Evolutionary conservation across 208 protist genomes (phyloP).

Genomic region (Paratrypanosoma confusum): DNA sequence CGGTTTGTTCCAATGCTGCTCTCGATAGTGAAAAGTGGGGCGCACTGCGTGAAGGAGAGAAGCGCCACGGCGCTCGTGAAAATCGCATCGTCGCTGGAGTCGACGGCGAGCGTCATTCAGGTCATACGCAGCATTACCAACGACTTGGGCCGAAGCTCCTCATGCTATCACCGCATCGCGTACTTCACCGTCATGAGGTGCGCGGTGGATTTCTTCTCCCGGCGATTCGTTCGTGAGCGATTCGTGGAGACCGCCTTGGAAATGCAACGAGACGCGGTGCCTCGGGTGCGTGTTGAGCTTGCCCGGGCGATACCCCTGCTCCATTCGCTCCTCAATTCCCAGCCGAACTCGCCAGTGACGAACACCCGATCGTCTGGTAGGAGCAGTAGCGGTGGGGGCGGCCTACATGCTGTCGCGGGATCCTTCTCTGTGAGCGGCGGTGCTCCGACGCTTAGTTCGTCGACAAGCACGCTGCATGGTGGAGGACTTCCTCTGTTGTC

Average conservation of each 20-base stretch:
- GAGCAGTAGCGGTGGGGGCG: too few relatives aligned
- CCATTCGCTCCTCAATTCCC: conserved; percentile 25
- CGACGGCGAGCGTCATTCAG: conserved; percentile 20
- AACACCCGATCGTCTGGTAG: too few relatives aligned
- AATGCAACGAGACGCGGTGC: conserved; percentile 69
- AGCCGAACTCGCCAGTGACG: not conserved
- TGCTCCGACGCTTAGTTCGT: too few relatives aligned
- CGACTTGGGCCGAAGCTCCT: conserved; percentile 64
- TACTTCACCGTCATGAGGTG: conserved; percentile 57
- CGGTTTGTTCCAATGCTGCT: conserved; percentile 59
- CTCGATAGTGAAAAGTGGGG: conserved; percentile 41
- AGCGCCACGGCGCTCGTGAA: conserved; percentile 53
- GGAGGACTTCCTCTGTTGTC: too few relatives aligned
- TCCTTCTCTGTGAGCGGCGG: conserved; percentile 16
- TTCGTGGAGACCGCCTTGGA: conserved; percentile 69
- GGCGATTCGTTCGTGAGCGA: conserved; percentile 69
- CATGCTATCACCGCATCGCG: conserved; percentile 55
- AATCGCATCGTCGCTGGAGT: conserved; percentile 24
- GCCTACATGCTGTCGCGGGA: too few relatives aligned
- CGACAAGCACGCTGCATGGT: too few relatives aligned
- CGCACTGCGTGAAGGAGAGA: conserved; percentile 36
- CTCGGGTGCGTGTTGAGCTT: conserved; percentile 51
- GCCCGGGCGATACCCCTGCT: conserved; percentile 35
- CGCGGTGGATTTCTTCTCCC: conserved; percentile 52
- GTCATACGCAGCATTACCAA: conserved; percentile 74